phyloP scores from a whole-genome alignment of 2,329 filamentous ascomycete species.

The Ilyonectria robusta region DNA sequence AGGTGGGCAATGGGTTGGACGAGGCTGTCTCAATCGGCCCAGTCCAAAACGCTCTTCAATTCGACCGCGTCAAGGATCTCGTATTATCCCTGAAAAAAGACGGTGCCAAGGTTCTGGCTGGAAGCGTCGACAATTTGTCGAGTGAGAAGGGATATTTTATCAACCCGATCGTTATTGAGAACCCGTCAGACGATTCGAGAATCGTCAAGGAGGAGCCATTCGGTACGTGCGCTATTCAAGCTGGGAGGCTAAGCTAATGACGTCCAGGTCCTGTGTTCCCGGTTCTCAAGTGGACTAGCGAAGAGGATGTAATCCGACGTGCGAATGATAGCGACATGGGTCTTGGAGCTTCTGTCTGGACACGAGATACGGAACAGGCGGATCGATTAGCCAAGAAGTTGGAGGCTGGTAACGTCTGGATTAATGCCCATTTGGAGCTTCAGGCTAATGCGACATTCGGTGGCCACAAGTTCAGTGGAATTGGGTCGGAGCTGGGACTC shows the following conservation, averaged over 20 bases:
- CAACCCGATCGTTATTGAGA: constrained; percentile 38
- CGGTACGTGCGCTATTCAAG: constrained; percentile 45
- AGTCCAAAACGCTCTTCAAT: constrained; percentile 72
- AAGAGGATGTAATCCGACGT: constrained; percentile 69
- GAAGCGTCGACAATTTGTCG: neutral
- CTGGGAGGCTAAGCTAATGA: neutral
- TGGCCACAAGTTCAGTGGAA: constrained; percentile 35
- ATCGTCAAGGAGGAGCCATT: constrained; percentile 67
- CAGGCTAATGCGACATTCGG: constrained; percentile 31
- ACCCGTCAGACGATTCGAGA: constrained; percentile 60
- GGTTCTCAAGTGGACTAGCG: constrained; percentile 69
- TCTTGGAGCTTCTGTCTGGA: constrained; percentile 70
- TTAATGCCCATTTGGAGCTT: constrained; percentile 57
- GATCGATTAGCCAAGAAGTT: constrained; percentile 65
- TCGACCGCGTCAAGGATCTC: constrained; percentile 36
- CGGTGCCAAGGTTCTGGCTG: constrained; percentile 6
- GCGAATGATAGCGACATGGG: constrained; percentile 67
- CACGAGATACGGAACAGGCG: constrained; percentile 63
- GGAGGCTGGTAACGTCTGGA: constrained; percentile 70
- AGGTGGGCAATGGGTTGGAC: constrained; percentile 60
- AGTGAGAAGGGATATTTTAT: constrained; percentile 37
- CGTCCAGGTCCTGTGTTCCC: constrained; percentile 65
- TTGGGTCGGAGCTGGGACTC: constrained; percentile 34
- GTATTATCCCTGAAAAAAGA: constrained; percentile 3
- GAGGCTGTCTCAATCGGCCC: constrained; percentile 63